Conservation (phyloP, 2,329 filamentous ascomycete species). For the Neofusicoccum kwambonambiense region DNA sequence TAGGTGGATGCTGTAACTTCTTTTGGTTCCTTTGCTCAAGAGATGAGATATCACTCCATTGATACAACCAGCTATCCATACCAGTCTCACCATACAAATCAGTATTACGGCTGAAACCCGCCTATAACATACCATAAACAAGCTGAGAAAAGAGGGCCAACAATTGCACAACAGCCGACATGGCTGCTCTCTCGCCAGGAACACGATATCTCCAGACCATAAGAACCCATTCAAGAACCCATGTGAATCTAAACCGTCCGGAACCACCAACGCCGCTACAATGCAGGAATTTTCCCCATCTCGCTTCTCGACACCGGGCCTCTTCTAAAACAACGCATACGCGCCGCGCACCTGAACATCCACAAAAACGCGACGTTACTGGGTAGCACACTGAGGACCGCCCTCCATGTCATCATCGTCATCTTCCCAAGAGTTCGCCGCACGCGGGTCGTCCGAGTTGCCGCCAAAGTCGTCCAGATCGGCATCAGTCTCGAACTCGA, state of each 20-base stretch:
- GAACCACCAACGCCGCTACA: slow-evolving; percentile 15
- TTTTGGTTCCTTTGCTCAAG: no score
- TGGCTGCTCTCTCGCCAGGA: no score
- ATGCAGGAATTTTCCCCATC: slow-evolving; percentile 1
- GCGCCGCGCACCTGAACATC: not conserved
- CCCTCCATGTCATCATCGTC: slow-evolving; percentile 64
- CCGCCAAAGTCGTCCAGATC: slow-evolving; percentile 83
- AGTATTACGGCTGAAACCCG: no score
- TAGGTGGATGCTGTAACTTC: no score
- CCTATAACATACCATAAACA: not conserved
- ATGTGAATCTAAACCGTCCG: not conserved
- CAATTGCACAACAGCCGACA: not conserved
- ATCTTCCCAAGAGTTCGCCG: slow-evolving; percentile 66
- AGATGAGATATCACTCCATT: no score
- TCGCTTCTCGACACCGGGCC: not conserved
- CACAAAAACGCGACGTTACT: slow-evolving; percentile 47
- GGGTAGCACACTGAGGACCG: slow-evolving; percentile 70
- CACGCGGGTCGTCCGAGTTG: slow-evolving; percentile 66
- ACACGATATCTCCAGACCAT: not conserved
- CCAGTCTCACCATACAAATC: no score
- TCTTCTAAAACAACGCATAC: not conserved
- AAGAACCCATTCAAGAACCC: not conserved
- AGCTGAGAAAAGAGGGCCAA: not conserved
- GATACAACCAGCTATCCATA: no score
- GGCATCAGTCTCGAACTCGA: slow-evolving; percentile 79